phyloP scores from a whole-genome alignment of 768 basidiomycete genomes.

The Phlegmacium glaucopus region DNA sequence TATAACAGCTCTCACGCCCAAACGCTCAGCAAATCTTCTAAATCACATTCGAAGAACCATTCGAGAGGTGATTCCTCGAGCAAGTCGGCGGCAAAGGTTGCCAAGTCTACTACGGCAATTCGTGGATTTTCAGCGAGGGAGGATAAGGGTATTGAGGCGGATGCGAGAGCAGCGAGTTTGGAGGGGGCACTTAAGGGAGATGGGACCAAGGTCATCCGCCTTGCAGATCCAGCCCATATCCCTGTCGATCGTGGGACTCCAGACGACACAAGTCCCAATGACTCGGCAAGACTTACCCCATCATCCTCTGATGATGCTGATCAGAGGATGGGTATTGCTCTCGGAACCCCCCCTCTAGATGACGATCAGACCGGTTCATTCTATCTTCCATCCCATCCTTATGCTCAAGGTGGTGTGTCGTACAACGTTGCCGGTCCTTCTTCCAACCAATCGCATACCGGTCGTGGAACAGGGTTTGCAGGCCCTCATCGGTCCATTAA shows the following conservation, averaged over 20 bases:
- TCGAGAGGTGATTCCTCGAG: conserved; percentile 43
- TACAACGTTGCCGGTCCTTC: conserved; percentile 8
- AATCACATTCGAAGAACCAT: conserved; percentile 35
- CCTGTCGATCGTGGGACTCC: conserved; percentile 25
- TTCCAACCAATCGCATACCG: background rate
- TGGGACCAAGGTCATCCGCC: conserved; percentile 35
- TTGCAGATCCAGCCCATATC: conserved; percentile 39
- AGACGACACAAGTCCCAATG: background rate
- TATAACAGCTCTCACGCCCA: conserved; percentile 36
- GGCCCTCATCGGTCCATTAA: conserved; percentile 30
- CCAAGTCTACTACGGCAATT: conserved; percentile 23
- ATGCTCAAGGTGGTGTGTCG: conserved; percentile 42
- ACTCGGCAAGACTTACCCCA: conserved; percentile 8
- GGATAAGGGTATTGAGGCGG: conserved; percentile 9
- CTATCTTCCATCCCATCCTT: conserved; percentile 43
- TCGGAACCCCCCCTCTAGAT: conserved; percentile 24
- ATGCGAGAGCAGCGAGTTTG: conserved; percentile 23
- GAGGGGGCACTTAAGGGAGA: conserved; percentile 38
- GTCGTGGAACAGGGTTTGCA: conserved; percentile 26
- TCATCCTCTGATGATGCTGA: background rate
- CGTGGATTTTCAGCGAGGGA: conserved; percentile 15
- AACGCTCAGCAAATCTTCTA: conserved; percentile 31
- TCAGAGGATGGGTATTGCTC: no score
- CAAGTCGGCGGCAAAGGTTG: conserved; percentile 38
- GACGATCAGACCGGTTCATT: conserved; percentile 27